These are phyloP conservation scores for Durio zibethinus DNA, from an alignment of 345 rosid genomes.

Conservation along the genomic window DNA sequence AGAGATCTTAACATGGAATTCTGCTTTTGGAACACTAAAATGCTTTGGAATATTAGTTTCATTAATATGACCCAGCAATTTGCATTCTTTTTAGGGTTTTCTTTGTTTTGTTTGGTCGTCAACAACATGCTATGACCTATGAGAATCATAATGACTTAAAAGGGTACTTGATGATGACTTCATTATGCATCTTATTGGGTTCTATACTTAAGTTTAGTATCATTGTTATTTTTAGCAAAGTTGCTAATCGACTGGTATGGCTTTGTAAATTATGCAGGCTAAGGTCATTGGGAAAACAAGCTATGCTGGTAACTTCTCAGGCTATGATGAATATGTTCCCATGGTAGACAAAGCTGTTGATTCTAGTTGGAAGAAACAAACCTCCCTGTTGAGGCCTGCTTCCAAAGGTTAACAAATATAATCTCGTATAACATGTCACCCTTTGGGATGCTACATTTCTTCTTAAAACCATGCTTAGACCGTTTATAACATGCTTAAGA, in stretches of 20 bases:
- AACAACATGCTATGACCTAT: background rate
- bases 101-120: background rate
- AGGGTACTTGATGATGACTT: background rate
- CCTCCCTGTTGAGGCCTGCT: conserved; percentile 38
- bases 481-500: conserved; percentile 15
- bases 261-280: conserved; percentile 43
- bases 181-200: background rate
- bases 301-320: conserved; percentile 62
- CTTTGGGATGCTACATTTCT: background rate
- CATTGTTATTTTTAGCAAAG: background rate
- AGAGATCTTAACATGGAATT: background rate
- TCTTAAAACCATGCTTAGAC: background rate
- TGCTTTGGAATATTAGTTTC: background rate
- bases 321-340: conserved; percentile 97
- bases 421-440: background rate
- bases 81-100: background rate
- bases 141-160: background rate
- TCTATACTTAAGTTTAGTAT: background rate
- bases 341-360: conserved; percentile 98
- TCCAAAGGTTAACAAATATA: conserved; percentile 53
- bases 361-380: conserved; percentile 76
- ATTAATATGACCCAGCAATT: background rate
- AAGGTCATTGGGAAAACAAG: conserved; percentile 62
- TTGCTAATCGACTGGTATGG: conserved; percentile 5
- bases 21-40: background rate